A percentile compares a stretch with the other conserved stretches of the same genome.
Conservation (phyloP, 257 asterid genomes). For the Fraxinus excelsior region DNA sequence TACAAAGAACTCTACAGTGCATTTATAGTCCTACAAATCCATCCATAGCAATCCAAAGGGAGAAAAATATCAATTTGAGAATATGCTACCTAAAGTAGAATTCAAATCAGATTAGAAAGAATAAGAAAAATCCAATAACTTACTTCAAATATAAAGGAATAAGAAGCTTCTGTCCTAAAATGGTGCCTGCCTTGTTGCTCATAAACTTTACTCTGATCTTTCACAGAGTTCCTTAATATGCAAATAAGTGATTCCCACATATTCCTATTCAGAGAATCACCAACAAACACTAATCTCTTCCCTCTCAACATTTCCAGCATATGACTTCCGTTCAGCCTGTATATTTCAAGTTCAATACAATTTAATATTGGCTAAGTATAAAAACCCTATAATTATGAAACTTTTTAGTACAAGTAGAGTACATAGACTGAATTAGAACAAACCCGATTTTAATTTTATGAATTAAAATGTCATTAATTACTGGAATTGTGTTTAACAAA, state of each 20-base stretch:
- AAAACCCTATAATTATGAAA: background rate
- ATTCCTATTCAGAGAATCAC: slow-evolving; percentile 75
- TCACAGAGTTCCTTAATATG: slow-evolving; percentile 56
- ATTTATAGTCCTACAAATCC: slow-evolving; percentile 55
- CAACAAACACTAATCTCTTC: slow-evolving; percentile 63
- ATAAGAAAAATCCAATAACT: slow-evolving; percentile 17
- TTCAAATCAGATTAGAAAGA: background rate
- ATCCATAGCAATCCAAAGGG: background rate
- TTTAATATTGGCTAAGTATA: background rate
- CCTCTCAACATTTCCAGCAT: slow-evolving; percentile 75
- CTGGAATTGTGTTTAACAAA: background rate
- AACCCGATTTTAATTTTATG: background rate
- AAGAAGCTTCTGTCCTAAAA: slow-evolving; percentile 60
- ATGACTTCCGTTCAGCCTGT: slow-evolving; percentile 60
- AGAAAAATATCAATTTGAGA: background rate
- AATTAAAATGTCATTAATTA: background rate
- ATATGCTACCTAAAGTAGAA: background rate
- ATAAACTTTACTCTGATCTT: slow-evolving; percentile 56
- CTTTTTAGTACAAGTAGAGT: background rate
- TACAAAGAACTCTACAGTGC: slow-evolving; percentile 67
- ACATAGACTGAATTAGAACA: background rate
- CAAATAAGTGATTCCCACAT: slow-evolving; percentile 91
- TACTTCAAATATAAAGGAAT: slow-evolving; percentile 65
- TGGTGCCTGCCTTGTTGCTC: slow-evolving; percentile 59
- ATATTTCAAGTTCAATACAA: slow-evolving; percentile 5